Conservation (phyloP, 2,329 filamentous ascomycete species). For the Penicillium hesseltinei region DNA sequence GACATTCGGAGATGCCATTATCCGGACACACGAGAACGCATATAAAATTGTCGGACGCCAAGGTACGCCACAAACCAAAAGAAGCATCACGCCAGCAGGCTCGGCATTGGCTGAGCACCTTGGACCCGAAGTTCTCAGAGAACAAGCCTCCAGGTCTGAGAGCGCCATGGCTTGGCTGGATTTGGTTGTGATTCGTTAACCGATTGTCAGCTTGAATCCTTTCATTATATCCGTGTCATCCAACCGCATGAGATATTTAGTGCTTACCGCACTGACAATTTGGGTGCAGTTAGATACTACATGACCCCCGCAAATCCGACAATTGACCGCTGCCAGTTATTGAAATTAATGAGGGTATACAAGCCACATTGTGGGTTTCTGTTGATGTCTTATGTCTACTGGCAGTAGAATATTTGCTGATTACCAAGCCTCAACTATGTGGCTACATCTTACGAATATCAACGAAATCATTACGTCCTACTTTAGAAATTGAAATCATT, state of each 20-base stretch:
- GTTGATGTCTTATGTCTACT: background rate
- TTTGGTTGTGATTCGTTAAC: background rate
- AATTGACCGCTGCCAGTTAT: slow-evolving; percentile 6
- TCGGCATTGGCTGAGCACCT: slow-evolving; percentile 7
- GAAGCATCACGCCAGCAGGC: slow-evolving; percentile 12
- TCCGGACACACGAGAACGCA: background rate
- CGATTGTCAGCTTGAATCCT: background rate
- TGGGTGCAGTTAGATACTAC: background rate
- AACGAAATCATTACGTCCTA: too few relatives aligned
- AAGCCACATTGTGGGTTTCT: background rate
- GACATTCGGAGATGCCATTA: slow-evolving; percentile 11
- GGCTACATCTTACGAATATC: too few relatives aligned
- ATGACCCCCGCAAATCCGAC: slow-evolving; percentile 5
- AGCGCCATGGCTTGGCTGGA: slow-evolving; percentile 5
- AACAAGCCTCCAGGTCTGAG: slow-evolving; percentile 12
- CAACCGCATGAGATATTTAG: slow-evolving; percentile 6
- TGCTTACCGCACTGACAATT: slow-evolving; percentile 14
- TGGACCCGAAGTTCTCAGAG: slow-evolving; percentile 2
- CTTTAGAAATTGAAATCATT: too few relatives aligned
- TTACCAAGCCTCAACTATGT: background rate
- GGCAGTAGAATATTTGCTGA: background rate
- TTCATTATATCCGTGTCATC: background rate
- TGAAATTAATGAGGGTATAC: background rate
- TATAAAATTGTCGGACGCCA: slow-evolving; percentile 7
- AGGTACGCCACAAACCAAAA: slow-evolving; percentile 17